phyloP scores from a whole-genome alignment of 164 flowering plant genomes.

The Sextonia rubra region DNA sequence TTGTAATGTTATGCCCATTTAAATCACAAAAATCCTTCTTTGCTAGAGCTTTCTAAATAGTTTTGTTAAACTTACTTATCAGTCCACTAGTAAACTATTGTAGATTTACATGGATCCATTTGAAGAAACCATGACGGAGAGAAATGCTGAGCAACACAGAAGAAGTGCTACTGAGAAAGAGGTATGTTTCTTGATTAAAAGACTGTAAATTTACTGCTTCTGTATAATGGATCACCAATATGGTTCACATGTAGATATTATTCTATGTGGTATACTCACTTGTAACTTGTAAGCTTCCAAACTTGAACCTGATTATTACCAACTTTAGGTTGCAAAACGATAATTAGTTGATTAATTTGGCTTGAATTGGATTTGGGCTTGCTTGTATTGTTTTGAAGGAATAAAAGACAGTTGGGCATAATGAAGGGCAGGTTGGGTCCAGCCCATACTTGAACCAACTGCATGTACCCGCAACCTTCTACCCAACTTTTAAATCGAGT shows the following conservation, averaged over 20 bases:
- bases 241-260: not conserved
- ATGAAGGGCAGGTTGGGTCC: too few relatives aligned
- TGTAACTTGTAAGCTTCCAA: not conserved
- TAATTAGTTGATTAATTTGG: not conserved
- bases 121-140: conserved; percentile 70
- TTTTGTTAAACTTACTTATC: conserved; percentile 2
- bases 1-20: not conserved
- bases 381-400: not conserved
- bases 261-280: not conserved
- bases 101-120: conserved; percentile 87
- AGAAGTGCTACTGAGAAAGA: conserved; percentile 89
- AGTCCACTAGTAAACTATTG: conserved; percentile 4
- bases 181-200: conserved; percentile 31
- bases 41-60: not conserved
- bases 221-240: not conserved
- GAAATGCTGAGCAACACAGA: conserved; percentile 74
- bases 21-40: not conserved
- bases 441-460: too few relatives aligned
- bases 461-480: too few relatives aligned
- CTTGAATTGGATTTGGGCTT: not conserved
- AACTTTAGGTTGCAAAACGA: not conserved
- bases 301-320: not conserved
- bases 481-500: too few relatives aligned
- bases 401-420: too few relatives aligned
- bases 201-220: not conserved